Evolutionary conservation across 768 basidiomycete genomes (phyloP), one percentile per base, ranked within the genome.

Genomic region (Cyclocybe aegerita): DNA sequence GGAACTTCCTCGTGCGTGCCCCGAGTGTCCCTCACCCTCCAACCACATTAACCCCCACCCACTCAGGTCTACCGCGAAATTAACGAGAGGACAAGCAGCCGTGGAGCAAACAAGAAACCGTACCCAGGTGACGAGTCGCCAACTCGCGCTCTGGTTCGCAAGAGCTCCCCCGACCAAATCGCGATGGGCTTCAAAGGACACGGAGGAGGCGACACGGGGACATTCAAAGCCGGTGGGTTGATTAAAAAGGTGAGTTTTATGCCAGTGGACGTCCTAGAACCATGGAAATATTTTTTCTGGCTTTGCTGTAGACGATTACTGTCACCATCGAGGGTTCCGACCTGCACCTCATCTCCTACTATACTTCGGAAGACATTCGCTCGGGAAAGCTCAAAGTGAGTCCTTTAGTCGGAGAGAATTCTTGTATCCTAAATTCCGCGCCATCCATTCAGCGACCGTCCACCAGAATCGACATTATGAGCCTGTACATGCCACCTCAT

Each of bases 291-390:
- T 32, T 31, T 4, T 35, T 12, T 37, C 49, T 38, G 29, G 14
- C 15, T 17, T 9, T 23, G n/a, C 39, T 49, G 34, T 34, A 93
- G 89, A 92, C 90, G n/a, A 90, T 92, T 60, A 91, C 90, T 7
- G 85, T 92, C 43, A 82, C 81, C 35, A 82, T 89, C 49, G 86
- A 89, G 54, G 85, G 85, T 10, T 86, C 84, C 43, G 84, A 90
- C 70, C 81, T 91, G 44, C 90, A 93, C 63, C 77, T 92, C 53
- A 83, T 93, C 54, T 88, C 88, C 11, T 93, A 93, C 71, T 93
- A 90, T 65, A 85, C 85, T 6, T 79, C 86, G 37, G 85, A 89
- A 41, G 91, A 93, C 62, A 82, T 90, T 23, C 76, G 83, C 7
- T 77, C 79, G 11, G 88, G 87, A 17, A 76, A 79, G 42, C 73